Conservation (phyloP, 768 basidiomycete genomes). For the Tulasnella sp. region DNA sequence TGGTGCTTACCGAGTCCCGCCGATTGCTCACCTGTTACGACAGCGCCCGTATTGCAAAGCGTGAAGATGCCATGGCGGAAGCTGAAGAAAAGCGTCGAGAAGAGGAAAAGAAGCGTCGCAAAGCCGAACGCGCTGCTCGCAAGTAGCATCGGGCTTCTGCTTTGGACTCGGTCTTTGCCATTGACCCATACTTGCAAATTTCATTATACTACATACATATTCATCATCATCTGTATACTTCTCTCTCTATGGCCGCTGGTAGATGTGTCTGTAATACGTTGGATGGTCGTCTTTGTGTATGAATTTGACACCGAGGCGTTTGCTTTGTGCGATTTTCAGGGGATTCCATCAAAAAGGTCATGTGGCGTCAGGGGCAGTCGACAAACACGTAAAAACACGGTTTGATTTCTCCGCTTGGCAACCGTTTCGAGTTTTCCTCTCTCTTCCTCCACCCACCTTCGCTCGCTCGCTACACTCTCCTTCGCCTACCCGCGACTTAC, state of each 20-base stretch:
- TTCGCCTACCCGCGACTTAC: not conserved
- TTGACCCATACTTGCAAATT: not conserved
- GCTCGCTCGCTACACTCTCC: slow-evolving; percentile 6
- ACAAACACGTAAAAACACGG: not conserved
- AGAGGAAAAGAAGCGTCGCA: slow-evolving; percentile 30
- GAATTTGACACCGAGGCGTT: not conserved
- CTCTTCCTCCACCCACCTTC: not conserved
- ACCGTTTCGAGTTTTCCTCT: not conserved
- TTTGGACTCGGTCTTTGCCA: not conserved
- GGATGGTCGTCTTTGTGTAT: slow-evolving; percentile 3
- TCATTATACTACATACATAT: slow-evolving; percentile 12
- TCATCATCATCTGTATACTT: not conserved
- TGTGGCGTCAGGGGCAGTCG: not conserved
- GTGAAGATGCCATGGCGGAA: slow-evolving; percentile 29
- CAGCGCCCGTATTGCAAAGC: slow-evolving; percentile 29
- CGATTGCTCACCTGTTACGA: not conserved
- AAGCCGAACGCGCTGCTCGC: slow-evolving; percentile 10
- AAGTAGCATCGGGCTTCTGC: not conserved
- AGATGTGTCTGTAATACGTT: slow-evolving; percentile 3
- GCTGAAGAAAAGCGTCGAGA: slow-evolving; percentile 32
- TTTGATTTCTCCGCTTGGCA: slow-evolving; percentile 1
- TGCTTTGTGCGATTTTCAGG: not conserved
- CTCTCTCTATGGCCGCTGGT: not conserved
- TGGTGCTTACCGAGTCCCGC: not conserved
- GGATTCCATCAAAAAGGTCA: not conserved